Evolutionary conservation across 2,329 filamentous ascomycete species (phyloP).

Genomic region (Graphilbum ipis-grandicollis): DNA sequence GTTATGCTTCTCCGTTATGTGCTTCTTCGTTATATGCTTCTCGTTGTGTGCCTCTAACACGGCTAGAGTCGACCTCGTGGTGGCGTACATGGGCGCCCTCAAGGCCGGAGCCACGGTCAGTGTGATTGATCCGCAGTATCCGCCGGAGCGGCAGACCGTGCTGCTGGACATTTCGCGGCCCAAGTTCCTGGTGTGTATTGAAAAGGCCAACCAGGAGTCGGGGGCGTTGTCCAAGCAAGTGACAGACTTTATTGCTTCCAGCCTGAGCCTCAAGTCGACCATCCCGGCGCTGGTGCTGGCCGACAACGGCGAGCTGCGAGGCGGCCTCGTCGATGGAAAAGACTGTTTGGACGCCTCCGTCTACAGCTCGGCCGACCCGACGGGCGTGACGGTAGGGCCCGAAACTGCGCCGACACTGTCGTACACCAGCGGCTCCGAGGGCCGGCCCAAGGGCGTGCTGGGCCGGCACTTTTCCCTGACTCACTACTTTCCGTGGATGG

Average conservation of each 20-base stretch:
- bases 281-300: conserved; percentile 57
- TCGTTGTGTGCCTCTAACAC: no score
- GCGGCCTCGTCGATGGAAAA: conserved; percentile 45
- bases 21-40: no score
- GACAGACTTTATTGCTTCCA: conserved; percentile 55
- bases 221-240: conserved; percentile 32
- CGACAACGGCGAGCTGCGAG: conserved; percentile 54
- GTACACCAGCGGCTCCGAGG: conserved; percentile 62
- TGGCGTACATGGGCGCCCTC: conserved; percentile 61
- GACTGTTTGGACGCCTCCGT: conserved; percentile 44
- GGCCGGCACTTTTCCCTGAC: conserved; percentile 76
- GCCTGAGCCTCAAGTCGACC: conserved; percentile 50
- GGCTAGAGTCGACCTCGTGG: conserved; percentile 46
- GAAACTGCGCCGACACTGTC: conserved; percentile 64
- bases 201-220: conserved; percentile 51
- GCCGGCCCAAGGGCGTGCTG: conserved; percentile 69
- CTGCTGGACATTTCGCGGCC: conserved; percentile 69
- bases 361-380: conserved; percentile 34
- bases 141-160: conserved; percentile 63
- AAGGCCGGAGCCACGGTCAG: conserved; percentile 40
- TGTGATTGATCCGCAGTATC: conserved; percentile 68
- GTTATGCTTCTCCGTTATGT: no score
- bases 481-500: conserved; percentile 90
- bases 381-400: conserved; percentile 66
- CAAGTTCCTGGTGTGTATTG: conserved; percentile 53